Conservation (phyloP, 257 asterid species). For the Fraxinus quadrangulata region DNA sequence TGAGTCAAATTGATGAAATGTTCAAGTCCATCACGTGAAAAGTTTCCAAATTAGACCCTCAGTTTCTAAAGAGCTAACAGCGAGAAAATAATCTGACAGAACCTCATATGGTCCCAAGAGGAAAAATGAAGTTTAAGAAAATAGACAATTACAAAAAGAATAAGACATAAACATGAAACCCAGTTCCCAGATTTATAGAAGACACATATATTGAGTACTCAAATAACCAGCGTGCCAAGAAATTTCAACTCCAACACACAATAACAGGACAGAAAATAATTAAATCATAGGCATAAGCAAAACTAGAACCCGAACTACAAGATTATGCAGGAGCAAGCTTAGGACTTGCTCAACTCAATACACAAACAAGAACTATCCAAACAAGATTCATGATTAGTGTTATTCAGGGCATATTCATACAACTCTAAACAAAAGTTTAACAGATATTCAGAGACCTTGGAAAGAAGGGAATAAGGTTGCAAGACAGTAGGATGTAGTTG, state of each 20-base stretch:
- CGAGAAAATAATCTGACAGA: background rate
- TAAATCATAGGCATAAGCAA: background rate
- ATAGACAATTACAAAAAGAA: background rate
- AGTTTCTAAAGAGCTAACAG: background rate
- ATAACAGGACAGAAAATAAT: background rate
- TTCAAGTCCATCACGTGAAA: background rate
- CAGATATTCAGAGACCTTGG: background rate
- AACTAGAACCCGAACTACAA: background rate
- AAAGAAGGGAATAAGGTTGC: background rate
- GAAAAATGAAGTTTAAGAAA: background rate
- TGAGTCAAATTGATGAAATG: background rate
- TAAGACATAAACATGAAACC: background rate
- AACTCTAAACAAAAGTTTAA: background rate
- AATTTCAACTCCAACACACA: background rate
- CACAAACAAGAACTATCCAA: background rate
- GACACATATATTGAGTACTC: background rate
- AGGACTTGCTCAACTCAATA: too few species aligned
- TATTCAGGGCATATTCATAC: background rate
- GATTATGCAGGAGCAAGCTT: background rate
- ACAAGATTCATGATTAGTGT: too few species aligned
- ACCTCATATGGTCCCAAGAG: background rate
- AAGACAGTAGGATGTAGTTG: too few species aligned
- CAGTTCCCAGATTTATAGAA: background rate
- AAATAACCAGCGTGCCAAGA: background rate
- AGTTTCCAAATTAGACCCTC: background rate